Percentiles rank a stretch among this genome's conserved stretches.
These are phyloP conservation scores for Achlya hypogyna DNA, from an alignment of 352 stramenopile genomes.

Conservation along the genomic window DNA sequence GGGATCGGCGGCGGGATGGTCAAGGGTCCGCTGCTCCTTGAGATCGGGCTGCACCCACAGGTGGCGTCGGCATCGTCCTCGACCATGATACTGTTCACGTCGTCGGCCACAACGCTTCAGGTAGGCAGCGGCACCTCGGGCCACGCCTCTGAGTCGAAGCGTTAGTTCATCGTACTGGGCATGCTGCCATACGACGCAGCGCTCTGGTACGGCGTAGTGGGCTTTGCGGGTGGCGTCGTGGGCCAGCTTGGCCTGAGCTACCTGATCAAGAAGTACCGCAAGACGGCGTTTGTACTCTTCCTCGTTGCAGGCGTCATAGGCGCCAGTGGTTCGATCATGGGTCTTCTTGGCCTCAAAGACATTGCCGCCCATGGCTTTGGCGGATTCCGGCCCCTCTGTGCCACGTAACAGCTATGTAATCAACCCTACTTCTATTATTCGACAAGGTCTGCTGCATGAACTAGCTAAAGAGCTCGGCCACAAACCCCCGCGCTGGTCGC, in stretches of 20 bases:
- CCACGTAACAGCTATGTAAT: neutral
- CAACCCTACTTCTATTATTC: neutral
- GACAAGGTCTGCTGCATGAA: too few species aligned
- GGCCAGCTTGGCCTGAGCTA: constrained; percentile 89
- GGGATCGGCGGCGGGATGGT: constrained; percentile 89
- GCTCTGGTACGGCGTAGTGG: constrained; percentile 83
- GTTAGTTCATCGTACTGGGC: constrained; percentile 89
- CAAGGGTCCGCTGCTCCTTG: constrained; percentile 80
- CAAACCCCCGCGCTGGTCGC: neutral
- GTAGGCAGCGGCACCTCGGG: neutral
- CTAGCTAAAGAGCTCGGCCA: neutral
- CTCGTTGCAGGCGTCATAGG: constrained; percentile 63
- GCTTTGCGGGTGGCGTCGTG: constrained; percentile 83
- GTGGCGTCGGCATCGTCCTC: constrained; percentile 84
- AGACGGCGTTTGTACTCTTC: constrained; percentile 72
- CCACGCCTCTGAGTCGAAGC: neutral
- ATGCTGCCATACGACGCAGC: constrained; percentile 88
- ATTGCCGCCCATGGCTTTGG: constrained; percentile 52
- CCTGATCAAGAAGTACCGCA: constrained; percentile 87
- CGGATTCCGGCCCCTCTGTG: constrained; percentile 65
- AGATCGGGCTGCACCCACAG: constrained; percentile 82
- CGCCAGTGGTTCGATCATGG: constrained; percentile 63
- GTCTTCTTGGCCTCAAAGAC: constrained; percentile 44
- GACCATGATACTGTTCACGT: constrained; percentile 91
- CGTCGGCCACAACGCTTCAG: constrained; percentile 89